Conservation (phyloP, 1,284 basidiomycete species). For the Earliella scabrosa region DNA sequence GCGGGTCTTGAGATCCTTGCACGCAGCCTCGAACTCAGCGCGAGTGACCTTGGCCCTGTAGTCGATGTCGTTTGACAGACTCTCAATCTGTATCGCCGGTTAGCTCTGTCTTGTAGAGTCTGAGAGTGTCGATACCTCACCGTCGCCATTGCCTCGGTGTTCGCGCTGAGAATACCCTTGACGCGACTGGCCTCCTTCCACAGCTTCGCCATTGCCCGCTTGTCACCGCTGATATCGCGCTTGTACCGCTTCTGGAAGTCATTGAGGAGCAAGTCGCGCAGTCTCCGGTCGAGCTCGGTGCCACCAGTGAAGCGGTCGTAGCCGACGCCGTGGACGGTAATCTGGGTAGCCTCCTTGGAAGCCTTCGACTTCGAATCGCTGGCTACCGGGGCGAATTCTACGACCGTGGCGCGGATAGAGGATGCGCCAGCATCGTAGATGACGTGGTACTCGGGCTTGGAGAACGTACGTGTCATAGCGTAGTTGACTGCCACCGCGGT, state of each 20-base stretch:
- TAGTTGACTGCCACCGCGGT: constrained; percentile 94
- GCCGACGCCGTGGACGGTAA: constrained; percentile 81
- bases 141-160: constrained; percentile 75
- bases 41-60: constrained; percentile 83
- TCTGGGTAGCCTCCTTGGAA: constrained; percentile 67
- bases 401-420: constrained; percentile 86
- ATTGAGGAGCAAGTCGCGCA: constrained; percentile 82
- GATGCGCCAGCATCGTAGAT: constrained; percentile 95
- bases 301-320: constrained; percentile 84
- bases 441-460: constrained; percentile 81
- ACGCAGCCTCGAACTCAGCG: constrained; percentile 76
- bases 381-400: constrained; percentile 71
- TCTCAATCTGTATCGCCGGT: constrained; percentile 70
- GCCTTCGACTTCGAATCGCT: constrained; percentile 51
- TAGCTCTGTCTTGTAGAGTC: constrained; percentile 6
- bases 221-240: constrained; percentile 71
- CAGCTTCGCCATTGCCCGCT: constrained; percentile 89
- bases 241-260: constrained; percentile 76
- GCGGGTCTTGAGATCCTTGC: constrained; percentile 61
- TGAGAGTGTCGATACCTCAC: constrained; percentile 46
- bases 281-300: constrained; percentile 80
- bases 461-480: constrained; percentile 93
- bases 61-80: constrained; percentile 89
- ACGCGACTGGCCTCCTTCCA: constrained; percentile 93
- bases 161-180: constrained; percentile 94